Evolutionary conservation across 768 basidiomycete genomes (phyloP), one percentile per base, ranked within the genome.

Genomic region (Mrakia frigida): DNA sequence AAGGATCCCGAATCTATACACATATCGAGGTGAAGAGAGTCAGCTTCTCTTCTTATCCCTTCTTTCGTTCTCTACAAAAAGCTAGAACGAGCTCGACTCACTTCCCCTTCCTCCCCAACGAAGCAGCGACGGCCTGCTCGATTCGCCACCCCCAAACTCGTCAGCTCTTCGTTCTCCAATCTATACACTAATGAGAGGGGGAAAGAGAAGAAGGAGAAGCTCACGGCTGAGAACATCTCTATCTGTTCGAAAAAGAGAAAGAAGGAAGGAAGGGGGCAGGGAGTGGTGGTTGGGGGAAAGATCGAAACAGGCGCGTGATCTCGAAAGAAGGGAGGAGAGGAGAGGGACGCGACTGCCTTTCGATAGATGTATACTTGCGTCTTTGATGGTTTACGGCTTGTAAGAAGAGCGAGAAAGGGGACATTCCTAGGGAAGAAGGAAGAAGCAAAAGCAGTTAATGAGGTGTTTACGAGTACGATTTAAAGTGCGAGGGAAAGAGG

Each of bases 1-100:
- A 37, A 77, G 60, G 61, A 77, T 41, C 9, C 76, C 76, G 52
- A 73, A 77, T 52, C 76, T 77, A 46, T 11, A 53, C 11, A 18
- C 5, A 21, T 33, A 50, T 14, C 11, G 31, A 56, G n/a, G 4
- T 5, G 35, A 67, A 14, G 28, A 35, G 35, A n/a, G 43, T 59
- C 16, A 65, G 21, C n/a, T 28, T 41, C 37, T n/a, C n/a, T n/a
- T n/a, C n/a, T n/a, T n/a, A n/a, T n/a, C n/a, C n/a, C n/a, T n/a
- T n/a, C n/a, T n/a, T n/a, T n/a, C n/a, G n/a, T n/a, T n/a, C n/a
- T n/a, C n/a, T n/a, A n/a, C n/a, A n/a, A n/a, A n/a, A n/a, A n/a
- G n/a, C n/a, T n/a, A n/a, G n/a, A n/a, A n/a, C n/a, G n/a, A n/a
- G n/a, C n/a, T n/a, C 13, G 18, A 74, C 73, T 46, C n/a, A 74